Evolutionary conservation across 1,284 basidiomycete genomes (phyloP).

Genomic region (Microbotryum scabiosae): DNA sequence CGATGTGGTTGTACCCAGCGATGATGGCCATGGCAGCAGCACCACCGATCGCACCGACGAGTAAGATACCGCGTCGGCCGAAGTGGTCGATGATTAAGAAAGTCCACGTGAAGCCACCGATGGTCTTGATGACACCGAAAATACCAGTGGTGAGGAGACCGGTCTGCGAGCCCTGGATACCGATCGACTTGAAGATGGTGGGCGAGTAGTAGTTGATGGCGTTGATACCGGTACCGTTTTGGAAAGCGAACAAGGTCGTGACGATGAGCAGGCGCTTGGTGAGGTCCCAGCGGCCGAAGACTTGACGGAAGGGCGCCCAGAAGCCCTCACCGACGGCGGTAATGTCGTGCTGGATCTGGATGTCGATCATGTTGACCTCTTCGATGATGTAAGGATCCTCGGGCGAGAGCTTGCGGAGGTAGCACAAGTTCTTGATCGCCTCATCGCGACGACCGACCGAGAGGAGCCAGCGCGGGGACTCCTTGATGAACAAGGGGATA

Average conservation of each 20-base stretch:
- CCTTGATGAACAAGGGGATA: constrained; percentile 48
- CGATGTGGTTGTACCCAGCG: constrained; percentile 31
- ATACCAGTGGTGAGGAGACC: constrained; percentile 48
- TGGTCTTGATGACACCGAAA: constrained; percentile 44
- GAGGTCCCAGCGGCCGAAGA: constrained; percentile 14
- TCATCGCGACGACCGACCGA: constrained; percentile 49
- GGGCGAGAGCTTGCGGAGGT: constrained; percentile 7
- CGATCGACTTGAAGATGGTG: constrained; percentile 47
- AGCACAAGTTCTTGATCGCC: constrained; percentile 51
- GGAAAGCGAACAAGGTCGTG: constrained; percentile 37
- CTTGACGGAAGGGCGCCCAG: constrained; percentile 16
- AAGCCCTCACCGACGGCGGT: constrained; percentile 16
- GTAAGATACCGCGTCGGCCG: constrained; percentile 45
- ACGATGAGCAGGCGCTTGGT: constrained; percentile 32
- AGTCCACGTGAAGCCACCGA: constrained; percentile 37
- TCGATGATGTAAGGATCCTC: constrained; percentile 15
- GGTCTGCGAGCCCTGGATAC: constrained; percentile 48
- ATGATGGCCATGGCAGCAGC: constrained; percentile 42
- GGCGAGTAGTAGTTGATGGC: constrained; percentile 68
- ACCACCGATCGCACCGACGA: constrained; percentile 45
- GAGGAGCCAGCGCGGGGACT: constrained; percentile 56
- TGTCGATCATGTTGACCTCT: constrained; percentile 20
- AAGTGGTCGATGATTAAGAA: constrained; percentile 40
- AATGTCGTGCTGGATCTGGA: constrained; percentile 17
- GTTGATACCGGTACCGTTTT: constrained; percentile 41